phyloP scores from a whole-genome alignment of 306 rosid species.

The Gastrolobium bilobum region DNA sequence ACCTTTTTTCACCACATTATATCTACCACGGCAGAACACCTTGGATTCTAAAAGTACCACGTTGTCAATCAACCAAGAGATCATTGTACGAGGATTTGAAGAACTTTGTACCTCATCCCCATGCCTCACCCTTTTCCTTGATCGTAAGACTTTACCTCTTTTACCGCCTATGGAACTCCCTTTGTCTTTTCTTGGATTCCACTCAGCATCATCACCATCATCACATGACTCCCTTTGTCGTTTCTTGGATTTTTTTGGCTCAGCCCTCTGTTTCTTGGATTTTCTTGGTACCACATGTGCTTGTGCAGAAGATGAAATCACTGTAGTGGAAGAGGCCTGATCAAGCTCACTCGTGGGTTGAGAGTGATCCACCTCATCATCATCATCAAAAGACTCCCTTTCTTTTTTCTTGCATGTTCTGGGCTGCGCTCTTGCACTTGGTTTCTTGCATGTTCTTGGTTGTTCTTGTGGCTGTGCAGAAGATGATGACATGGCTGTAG shows the following conservation, averaged over 20 bases:
- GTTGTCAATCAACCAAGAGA: constrained; percentile 54
- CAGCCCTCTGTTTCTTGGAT: background rate
- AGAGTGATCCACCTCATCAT: background rate
- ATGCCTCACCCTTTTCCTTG: background rate
- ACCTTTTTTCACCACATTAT: constrained; percentile 50
- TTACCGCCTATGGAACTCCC: background rate
- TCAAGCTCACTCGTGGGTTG: too few relatives aligned
- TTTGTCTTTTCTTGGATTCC: background rate
- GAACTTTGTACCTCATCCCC: background rate
- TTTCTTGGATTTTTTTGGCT: background rate
- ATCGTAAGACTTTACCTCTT: background rate
- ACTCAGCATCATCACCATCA: background rate
- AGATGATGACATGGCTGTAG: background rate
- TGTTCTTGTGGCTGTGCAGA: background rate
- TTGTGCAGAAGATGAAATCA: background rate
- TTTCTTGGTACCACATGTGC: background rate
- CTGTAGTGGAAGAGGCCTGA: background rate
- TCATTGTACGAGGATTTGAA: constrained; percentile 38
- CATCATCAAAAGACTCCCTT: background rate
- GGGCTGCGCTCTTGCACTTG: background rate
- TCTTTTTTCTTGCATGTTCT: background rate
- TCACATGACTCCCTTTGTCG: background rate
- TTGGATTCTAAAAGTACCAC: constrained; percentile 38
- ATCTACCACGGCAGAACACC: constrained; percentile 48
- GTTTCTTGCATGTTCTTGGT: background rate